Conservation (phyloP, 2,329 filamentous ascomycete genomes). For the Monilinia polystroma region DNA sequence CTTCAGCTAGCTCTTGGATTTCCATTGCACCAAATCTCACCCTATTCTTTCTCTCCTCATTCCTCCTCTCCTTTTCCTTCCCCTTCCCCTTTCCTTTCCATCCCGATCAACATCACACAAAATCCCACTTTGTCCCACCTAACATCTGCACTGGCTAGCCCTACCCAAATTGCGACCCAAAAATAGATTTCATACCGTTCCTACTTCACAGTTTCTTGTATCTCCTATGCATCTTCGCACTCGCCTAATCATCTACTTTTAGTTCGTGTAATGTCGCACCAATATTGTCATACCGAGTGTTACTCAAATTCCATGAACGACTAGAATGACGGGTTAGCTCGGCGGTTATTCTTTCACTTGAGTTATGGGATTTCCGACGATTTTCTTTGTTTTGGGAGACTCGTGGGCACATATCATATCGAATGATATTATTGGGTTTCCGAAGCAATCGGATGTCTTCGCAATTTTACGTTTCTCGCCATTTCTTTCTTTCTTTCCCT, state of each 20-base stretch:
- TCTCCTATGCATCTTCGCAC: slow-evolving; percentile 1
- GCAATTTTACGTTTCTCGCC: neutral
- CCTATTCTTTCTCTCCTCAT: neutral
- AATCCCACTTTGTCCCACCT: neutral
- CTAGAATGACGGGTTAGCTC: neutral
- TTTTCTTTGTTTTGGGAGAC: neutral
- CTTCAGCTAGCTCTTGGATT: neutral
- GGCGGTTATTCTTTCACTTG: neutral
- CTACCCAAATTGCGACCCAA: neutral
- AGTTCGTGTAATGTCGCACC: neutral
- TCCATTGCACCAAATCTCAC: neutral
- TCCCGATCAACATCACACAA: neutral
- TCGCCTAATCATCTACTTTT: neutral
- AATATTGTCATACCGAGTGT: neutral
- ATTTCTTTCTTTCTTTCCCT: too few species aligned
- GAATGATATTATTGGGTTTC: neutral
- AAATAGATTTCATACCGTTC: neutral
- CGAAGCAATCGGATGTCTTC: neutral
- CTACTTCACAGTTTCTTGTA: neutral
- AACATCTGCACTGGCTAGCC: neutral
- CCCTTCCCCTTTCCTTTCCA: neutral
- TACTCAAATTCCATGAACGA: neutral
- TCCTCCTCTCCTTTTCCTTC: neutral
- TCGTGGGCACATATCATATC: neutral
- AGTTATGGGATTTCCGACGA: neutral